Conservation (phyloP, 371 early-diverging fungal genomes). For the Apophysomyces sp. region DNA sequence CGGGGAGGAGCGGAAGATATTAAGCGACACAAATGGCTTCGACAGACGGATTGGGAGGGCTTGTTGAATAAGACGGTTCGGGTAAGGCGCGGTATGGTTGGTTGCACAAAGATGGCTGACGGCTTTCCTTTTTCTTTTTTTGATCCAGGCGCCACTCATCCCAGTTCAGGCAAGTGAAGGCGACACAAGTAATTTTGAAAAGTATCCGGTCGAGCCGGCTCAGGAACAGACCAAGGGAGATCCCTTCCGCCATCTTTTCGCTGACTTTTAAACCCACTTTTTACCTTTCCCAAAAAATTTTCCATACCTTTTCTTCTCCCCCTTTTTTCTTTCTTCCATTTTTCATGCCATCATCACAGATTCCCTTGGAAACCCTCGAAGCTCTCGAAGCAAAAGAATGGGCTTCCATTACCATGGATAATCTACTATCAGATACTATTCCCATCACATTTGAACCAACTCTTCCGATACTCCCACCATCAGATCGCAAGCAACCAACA, state of each 20-base stretch:
- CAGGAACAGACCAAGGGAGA: conserved; percentile 36
- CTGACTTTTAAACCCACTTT: conserved; percentile 33
- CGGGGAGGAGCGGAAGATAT: conserved; percentile 57
- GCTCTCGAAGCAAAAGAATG: conserved; percentile 40
- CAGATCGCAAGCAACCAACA: conserved; percentile 2
- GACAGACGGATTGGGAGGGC: conserved; percentile 81
- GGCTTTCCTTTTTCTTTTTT: conserved; percentile 26
- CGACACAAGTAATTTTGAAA: conserved; percentile 73
- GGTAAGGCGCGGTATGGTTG: conserved; percentile 24
- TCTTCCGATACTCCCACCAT: not conserved
- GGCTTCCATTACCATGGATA: conserved; percentile 31
- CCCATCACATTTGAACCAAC: conserved; percentile 30
- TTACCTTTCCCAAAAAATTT: not conserved
- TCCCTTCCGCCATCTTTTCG: conserved; percentile 45
- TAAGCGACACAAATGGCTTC: conserved; percentile 87
- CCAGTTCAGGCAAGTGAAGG: conserved; percentile 61
- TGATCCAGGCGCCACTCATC: conserved; percentile 54
- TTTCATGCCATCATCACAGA: conserved; percentile 16
- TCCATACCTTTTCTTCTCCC: conserved; percentile 7
- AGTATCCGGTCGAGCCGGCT: conserved; percentile 51
- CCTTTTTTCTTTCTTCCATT: conserved; percentile 1
- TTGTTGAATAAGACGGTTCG: conserved; percentile 66
- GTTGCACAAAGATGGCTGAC: not conserved
- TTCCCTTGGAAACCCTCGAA: conserved; percentile 36
- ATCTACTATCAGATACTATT: conserved; percentile 22